A percentile compares a stretch with the other conserved stretches of the same genome.
Conservation (phyloP, 192 early-diverging fungal genomes). For the Mortierella hygrophila region DNA sequence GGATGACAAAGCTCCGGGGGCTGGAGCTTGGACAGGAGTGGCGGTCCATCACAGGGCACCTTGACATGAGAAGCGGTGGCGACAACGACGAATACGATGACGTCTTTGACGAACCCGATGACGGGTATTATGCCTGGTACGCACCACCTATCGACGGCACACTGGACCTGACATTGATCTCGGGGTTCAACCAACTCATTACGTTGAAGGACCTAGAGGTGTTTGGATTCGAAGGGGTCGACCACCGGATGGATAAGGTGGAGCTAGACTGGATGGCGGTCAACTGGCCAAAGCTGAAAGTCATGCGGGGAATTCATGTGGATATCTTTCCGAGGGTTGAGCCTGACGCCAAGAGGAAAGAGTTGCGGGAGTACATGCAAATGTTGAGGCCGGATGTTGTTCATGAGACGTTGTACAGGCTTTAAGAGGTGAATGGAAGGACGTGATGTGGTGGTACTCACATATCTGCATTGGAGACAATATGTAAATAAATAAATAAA, state of each 20-base stretch:
- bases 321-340: not conserved
- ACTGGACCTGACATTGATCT: not conserved
- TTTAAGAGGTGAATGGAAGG: not conserved
- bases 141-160: not conserved
- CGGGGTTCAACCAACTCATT: not conserved
- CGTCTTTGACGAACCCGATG: not conserved
- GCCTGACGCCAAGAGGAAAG: not conserved
- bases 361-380: not conserved
- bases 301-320: not conserved
- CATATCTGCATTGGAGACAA: too few relatives aligned
- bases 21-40: not conserved
- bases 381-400: constrained; percentile 1
- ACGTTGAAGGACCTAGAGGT: not conserved
- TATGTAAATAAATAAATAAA: too few relatives aligned
- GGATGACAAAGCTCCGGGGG: not conserved
- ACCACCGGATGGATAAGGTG: not conserved
- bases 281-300: not conserved
- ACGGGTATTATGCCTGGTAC: not conserved
- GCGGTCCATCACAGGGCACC: not conserved
- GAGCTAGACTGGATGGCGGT: not conserved
- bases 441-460: not conserved
- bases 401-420: not conserved
- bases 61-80: not conserved
- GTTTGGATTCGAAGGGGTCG: not conserved
- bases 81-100: not conserved